A percentile compares a stretch with the other conserved stretches of the same genome.
phyloP scores from a whole-genome alignment of 495 filamentous ascomycete species.

The Hypoxylon fragiforme region DNA sequence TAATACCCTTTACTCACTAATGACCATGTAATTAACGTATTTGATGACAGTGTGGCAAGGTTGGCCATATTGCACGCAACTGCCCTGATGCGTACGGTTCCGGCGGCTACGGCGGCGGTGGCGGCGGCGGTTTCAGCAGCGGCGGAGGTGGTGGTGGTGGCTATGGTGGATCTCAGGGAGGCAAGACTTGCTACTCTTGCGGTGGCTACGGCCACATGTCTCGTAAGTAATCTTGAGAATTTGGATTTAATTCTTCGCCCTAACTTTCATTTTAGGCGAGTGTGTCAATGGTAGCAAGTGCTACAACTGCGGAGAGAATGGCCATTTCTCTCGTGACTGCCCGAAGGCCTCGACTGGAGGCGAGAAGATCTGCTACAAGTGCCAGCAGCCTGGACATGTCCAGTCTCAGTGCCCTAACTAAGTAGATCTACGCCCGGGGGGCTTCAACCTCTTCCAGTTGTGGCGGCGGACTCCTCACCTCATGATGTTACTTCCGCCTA shows the following conservation, averaged over 20 bases:
- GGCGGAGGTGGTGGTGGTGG: constrained; percentile 51
- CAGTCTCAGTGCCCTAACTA: constrained; percentile 85
- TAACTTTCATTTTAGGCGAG: constrained; percentile 56
- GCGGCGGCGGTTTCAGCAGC: constrained; percentile 35
- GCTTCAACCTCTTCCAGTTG: too few relatives aligned
- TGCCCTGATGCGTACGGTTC: constrained; percentile 69
- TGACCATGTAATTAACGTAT: constrained; percentile 11
- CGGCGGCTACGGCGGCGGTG: constrained; percentile 43
- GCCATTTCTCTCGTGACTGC: constrained; percentile 94
- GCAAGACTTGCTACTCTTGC: constrained; percentile 93
- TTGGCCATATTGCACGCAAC: constrained; percentile 96
- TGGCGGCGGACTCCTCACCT: too few relatives aligned
- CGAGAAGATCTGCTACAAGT: constrained; percentile 98
- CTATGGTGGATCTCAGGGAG: constrained; percentile 54
- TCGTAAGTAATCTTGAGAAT: constrained; percentile 50
- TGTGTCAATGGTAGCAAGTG: constrained; percentile 99
- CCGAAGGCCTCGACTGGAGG: constrained; percentile 76
- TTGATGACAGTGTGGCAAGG: constrained; percentile 72
- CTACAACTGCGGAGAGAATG: constrained; percentile 98
- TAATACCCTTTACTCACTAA: neutral
- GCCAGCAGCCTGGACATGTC: constrained; percentile 97
- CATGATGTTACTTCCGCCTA: neutral
- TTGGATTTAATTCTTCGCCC: neutral
- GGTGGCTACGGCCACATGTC: constrained; percentile 97
- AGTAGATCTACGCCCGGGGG: too few relatives aligned